Evolutionary conservation across 208 protist genomes (phyloP).

Genomic region (Tetramitus jugosus): DNA sequence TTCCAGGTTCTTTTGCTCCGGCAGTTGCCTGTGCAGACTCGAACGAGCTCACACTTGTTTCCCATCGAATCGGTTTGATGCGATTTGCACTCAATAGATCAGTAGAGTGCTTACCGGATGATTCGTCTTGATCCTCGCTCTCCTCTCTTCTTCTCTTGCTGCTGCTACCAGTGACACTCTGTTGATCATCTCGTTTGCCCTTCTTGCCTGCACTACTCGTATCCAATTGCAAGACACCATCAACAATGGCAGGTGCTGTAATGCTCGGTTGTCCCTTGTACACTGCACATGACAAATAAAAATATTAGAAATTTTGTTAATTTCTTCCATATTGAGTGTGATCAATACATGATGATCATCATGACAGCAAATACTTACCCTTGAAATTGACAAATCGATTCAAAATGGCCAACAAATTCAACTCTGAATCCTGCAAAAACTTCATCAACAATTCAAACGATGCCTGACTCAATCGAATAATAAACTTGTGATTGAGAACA

Average conservation of each 20-base stretch:
- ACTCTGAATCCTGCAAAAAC: slow-evolving; percentile 13
- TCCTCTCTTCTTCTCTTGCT: neutral
- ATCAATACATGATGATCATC: no score
- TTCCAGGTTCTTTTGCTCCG: neutral
- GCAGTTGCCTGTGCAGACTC: neutral
- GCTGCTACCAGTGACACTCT: no score
- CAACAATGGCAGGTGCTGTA: neutral
- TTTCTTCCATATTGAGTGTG: no score
- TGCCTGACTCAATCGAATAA: slow-evolving; percentile 1
- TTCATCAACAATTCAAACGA: slow-evolving; percentile 19
- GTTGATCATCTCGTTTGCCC: neutral
- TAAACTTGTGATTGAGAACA: neutral
- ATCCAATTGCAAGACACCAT: neutral
- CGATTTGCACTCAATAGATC: no score
- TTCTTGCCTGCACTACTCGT: no score
- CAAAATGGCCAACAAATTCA: slow-evolving; percentile 5
- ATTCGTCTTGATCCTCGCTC: neutral
- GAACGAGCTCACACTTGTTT: neutral
- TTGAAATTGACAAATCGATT: slow-evolving; percentile 19
- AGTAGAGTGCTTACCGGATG: neutral
- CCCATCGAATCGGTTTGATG: neutral
- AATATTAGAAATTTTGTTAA: no score
- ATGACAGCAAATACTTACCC: no score
- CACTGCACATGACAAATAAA: no score
- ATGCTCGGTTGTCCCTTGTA: slow-evolving; percentile 16